These are phyloP conservation scores for Tuber umbilicatum DNA, from an alignment of 495 filamentous ascomycete species.

Conservation along the genomic window DNA sequence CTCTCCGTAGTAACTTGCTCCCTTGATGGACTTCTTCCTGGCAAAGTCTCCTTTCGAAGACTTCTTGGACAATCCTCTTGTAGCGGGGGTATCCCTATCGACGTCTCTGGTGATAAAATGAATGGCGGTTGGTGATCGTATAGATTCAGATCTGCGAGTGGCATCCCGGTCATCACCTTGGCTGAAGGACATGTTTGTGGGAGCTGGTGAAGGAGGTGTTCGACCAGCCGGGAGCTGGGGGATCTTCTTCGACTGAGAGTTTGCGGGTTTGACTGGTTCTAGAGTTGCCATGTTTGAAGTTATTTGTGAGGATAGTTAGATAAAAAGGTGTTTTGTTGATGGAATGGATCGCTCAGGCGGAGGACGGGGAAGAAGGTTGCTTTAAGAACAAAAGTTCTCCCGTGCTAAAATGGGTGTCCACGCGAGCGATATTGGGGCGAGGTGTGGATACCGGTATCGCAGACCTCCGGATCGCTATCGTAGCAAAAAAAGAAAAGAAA, in stretches of 20 bases:
- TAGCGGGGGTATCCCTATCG: constrained; percentile 29
- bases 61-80: constrained; percentile 26
- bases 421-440: neutral
- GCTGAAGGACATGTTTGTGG: constrained; percentile 29
- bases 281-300: constrained; percentile 25
- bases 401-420: neutral
- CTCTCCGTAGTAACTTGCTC: constrained; percentile 52
- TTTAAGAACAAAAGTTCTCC: neutral
- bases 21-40: constrained; percentile 36
- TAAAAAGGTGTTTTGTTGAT: neutral
- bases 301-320: neutral
- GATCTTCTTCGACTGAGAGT: constrained; percentile 22
- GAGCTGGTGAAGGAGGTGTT: constrained; percentile 37
- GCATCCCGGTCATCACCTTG: constrained; percentile 29
- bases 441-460: neutral
- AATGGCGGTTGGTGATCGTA: constrained; percentile 23
- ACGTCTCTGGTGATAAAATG: constrained; percentile 28
- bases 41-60: constrained; percentile 30
- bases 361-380: neutral
- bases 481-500: neutral
- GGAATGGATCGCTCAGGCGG: neutral
- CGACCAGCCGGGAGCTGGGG: constrained; percentile 8
- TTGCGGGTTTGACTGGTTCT: constrained; percentile 22
- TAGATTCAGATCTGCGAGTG: constrained; percentile 15
- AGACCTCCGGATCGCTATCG: neutral